phyloP scores from a whole-genome alignment of 1,284 basidiomycete species.

The Coniferiporia sulphurascens region DNA sequence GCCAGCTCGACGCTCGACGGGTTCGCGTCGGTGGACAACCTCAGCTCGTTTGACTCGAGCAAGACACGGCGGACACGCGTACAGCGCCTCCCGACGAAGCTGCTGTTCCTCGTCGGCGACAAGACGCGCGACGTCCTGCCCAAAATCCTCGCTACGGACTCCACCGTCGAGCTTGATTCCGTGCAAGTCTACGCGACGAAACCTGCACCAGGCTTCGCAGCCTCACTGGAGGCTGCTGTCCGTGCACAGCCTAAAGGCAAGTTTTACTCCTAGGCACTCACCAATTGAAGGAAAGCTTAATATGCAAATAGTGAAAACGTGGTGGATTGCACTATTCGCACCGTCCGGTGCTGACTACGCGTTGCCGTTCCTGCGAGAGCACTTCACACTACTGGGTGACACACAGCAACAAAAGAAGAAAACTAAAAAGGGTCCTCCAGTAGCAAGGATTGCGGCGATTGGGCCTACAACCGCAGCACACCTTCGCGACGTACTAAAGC shows the following conservation, averaged over 20 bases:
- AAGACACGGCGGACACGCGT: not conserved
- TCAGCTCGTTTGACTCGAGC: not conserved
- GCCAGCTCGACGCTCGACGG: not conserved
- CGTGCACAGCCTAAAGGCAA: constrained; percentile 25
- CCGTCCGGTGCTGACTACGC: constrained; percentile 64
- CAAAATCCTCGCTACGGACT: constrained; percentile 39
- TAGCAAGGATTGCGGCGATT: constrained; percentile 50
- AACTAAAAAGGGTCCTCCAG: constrained; percentile 11
- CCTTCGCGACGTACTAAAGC: constrained; percentile 39
- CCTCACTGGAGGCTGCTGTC: constrained; percentile 38
- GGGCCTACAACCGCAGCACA: constrained; percentile 60
- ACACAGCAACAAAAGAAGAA: constrained; percentile 4
- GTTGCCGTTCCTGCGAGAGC: constrained; percentile 42
- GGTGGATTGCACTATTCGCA: constrained; percentile 75
- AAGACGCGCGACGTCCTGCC: constrained; percentile 72
- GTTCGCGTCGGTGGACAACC: not conserved
- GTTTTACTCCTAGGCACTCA: constrained; percentile 11
- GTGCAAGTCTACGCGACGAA: constrained; percentile 67
- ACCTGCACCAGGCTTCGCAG: constrained; percentile 47
- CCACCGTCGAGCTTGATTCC: constrained; percentile 39
- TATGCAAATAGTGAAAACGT: constrained; percentile 23
- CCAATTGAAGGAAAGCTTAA: not conserved
- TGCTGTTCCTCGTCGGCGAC: constrained; percentile 77
- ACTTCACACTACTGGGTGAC: constrained; percentile 33
- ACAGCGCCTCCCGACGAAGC: constrained; percentile 20